phyloP scores from a whole-genome alignment of 371 early-diverging fungal genomes.

The Synchytrium microbalum region DNA sequence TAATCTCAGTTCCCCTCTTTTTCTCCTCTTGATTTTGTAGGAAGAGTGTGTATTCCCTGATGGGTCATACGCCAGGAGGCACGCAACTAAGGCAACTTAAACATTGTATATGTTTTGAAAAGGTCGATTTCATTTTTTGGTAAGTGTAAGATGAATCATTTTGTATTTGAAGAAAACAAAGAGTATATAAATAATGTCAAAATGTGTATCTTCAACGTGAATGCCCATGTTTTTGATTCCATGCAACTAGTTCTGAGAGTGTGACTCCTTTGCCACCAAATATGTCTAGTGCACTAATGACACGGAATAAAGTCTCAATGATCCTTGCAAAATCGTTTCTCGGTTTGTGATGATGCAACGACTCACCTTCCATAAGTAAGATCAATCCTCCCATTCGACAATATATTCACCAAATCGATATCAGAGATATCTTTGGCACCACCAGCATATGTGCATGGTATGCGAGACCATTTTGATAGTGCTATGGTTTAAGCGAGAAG shows the following conservation, averaged over 20 bases:
- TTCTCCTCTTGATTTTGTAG: neutral
- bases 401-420: slow-evolving; percentile 62
- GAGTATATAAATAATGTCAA: neutral
- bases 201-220: neutral
- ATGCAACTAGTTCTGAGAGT: slow-evolving; percentile 52
- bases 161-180: neutral
- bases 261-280: slow-evolving; percentile 85
- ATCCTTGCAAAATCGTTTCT: slow-evolving; percentile 1
- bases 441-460: slow-evolving; percentile 95
- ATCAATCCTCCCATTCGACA: slow-evolving; percentile 83
- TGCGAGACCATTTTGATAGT: slow-evolving; percentile 72
- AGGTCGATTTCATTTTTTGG: neutral
- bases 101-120: neutral
- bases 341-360: neutral
- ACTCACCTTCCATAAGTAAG: slow-evolving; percentile 82
- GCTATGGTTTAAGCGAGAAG: no score
- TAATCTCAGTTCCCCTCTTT: neutral
- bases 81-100: neutral
- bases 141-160: neutral
- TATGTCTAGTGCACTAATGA: slow-evolving; percentile 85
- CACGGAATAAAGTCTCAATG: neutral
- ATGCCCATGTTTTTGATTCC: neutral
- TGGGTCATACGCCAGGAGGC: neutral
- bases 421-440: slow-evolving; percentile 76
- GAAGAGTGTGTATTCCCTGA: neutral